Base-by-base conservation (phyloP, 2,329 filamentous ascomycete genomes). In the Sporothrix variecibatus region DNA sequence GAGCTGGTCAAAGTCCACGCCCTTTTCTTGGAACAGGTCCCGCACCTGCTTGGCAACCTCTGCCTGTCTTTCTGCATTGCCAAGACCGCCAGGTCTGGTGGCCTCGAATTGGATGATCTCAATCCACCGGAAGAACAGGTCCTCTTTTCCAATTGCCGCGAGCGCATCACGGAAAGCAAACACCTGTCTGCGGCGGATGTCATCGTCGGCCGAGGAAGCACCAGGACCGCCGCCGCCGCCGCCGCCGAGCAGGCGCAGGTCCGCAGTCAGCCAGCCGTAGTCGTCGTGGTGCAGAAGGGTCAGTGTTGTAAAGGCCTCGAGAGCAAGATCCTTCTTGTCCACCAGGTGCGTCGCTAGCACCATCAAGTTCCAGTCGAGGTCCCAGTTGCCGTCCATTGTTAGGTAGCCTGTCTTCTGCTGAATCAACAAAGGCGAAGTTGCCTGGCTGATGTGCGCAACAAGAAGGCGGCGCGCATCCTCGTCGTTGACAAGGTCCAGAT, bases 71-170 rank as follows among this genome's bases (percentile, higher is more conserved):
- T 94, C 92, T 0, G 87, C 84, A 53, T 75, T 67, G 1, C 91
- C 93, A 80, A 97, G 97, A 0, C 93, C 93, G 23, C 92, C 93
- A 0, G 94, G 93, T 77, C 89, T 88, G 49, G 90, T 92, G 58
- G 93, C 92, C 83, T 97, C 94, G 79, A 90, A 97, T 83, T 98
- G 94, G 69, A 98, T 91, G 80, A 97, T 88, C 84, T 98, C 95
- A 68, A 97, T 93, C 94, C 94, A 97, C 73, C 92, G 90, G 84
- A 93, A 97, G 84, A 98, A 98, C 72, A 98, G 82, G 76, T 92
- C 90, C 81, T 97, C 95, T 83, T 97, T 97, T 60, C 92, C 94
- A 82, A 96, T 86, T 2, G 87, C 87, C 1, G 88, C 87, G 78
- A 98, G 86, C 26, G 90, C 90, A 60, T 96, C 92, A 78, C 93